Evolutionary conservation across 352 stramenopile species (phyloP).

Genomic region (Phytophthora pinifolia): DNA sequence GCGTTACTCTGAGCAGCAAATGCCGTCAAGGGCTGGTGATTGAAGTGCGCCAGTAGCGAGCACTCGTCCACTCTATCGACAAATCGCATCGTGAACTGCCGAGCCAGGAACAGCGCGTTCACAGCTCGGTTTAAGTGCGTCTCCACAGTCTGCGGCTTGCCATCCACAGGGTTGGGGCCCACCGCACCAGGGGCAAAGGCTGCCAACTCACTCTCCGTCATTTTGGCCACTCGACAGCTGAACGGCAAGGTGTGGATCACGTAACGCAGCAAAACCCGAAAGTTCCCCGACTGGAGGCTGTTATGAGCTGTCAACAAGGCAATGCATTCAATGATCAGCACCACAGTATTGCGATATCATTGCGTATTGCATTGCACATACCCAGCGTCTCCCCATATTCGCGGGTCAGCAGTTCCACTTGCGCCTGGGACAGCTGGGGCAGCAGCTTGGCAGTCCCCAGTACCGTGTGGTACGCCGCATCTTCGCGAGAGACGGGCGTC

Average conservation of each 20-base stretch:
- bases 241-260: constrained; percentile 57
- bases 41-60: constrained; percentile 66
- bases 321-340: constrained; percentile 4
- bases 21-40: constrained; percentile 26
- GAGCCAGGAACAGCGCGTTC: constrained; percentile 76
- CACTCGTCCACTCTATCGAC: constrained; percentile 68
- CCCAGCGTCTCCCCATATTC: constrained; percentile 67
- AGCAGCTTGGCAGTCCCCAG: constrained; percentile 43
- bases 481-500: constrained; percentile 43
- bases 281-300: constrained; percentile 72
- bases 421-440: constrained; percentile 49
- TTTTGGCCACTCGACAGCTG: constrained; percentile 54
- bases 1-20: constrained; percentile 1
- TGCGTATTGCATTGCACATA: constrained; percentile 20
- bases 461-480: constrained; percentile 54
- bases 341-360: constrained; percentile 1
- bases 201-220: constrained; percentile 51
- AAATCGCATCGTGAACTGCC: constrained; percentile 73
- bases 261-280: constrained; percentile 67
- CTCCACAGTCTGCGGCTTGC: constrained; percentile 44
- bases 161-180: constrained; percentile 14
- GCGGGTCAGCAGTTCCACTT: constrained; percentile 60
- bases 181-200: constrained; percentile 30
- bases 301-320: constrained; percentile 47
- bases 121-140: constrained; percentile 49